Evolutionary conservation across 2,329 filamentous ascomycete genomes (phyloP).

Genomic region (Phoma sp.): DNA sequence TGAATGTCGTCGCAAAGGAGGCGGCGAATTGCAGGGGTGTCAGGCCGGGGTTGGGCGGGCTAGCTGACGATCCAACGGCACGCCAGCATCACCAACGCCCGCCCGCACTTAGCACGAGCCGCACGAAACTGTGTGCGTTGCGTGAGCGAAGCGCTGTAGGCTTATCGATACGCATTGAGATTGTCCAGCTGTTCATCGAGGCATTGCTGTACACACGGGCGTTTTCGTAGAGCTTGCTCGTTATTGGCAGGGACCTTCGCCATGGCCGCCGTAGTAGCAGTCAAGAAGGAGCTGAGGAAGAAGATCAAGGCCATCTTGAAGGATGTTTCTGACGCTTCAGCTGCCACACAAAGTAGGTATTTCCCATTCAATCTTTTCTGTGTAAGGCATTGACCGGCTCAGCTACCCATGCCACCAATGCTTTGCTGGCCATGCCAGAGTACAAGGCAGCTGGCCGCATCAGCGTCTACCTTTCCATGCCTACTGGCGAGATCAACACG

Average conservation of each 20-base stretch:
- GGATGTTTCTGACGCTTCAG: constrained; percentile 64
- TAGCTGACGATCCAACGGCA: constrained; percentile 37
- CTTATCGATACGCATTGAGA: constrained; percentile 16
- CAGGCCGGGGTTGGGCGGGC: not conserved
- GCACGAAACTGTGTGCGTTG: not conserved
- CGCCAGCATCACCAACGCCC: constrained; percentile 20
- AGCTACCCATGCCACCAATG: constrained; percentile 71
- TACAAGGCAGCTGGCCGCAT: constrained; percentile 78
- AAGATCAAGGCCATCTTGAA: constrained; percentile 72
- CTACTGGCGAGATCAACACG: constrained; percentile 83
- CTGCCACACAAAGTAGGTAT: constrained; percentile 72
- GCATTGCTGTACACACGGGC: not conserved
- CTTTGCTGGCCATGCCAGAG: constrained; percentile 70
- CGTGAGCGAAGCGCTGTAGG: not conserved
- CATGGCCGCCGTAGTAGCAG: constrained; percentile 63
- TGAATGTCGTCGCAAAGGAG: constrained; percentile 26
- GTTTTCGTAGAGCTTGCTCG: constrained; percentile 14
- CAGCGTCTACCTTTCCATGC: constrained; percentile 94
- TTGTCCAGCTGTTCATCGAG: not conserved
- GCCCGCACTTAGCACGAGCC: constrained; percentile 20
- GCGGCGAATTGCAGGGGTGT: constrained; percentile 26
- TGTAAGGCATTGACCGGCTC: constrained; percentile 24
- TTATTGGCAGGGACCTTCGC: constrained; percentile 4
- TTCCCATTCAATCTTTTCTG: not conserved
- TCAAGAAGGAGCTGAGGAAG: constrained; percentile 77